Evolutionary conservation across 805 yeast genomes (phyloP).

Genomic region (Cyberlindnera petersonii): DNA sequence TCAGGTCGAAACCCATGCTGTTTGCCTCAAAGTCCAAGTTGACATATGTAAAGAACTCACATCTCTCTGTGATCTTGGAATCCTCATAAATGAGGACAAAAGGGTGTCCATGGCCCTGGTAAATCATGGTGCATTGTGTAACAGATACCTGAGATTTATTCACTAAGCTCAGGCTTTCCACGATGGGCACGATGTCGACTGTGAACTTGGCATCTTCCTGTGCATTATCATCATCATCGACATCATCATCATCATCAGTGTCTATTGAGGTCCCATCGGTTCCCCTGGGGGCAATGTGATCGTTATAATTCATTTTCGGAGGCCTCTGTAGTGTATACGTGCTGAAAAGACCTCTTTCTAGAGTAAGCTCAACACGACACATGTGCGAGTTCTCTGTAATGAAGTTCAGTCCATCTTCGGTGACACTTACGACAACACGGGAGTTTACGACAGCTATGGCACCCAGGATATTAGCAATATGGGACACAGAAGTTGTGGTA

Average conservation of each 20-base stretch:
- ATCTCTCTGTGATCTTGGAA: constrained; percentile 47
- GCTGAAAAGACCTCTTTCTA: constrained; percentile 36
- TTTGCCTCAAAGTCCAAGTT: constrained; percentile 31
- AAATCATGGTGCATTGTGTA: constrained; percentile 47
- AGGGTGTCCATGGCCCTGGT: constrained; percentile 47
- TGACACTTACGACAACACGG: constrained; percentile 40
- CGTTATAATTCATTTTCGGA: not conserved
- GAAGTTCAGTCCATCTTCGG: constrained; percentile 49
- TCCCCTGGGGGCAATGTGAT: too few relatives aligned
- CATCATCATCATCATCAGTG: constrained; percentile 11
- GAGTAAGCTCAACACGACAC: constrained; percentile 31
- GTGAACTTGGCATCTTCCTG: constrained; percentile 31
- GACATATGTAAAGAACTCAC: constrained; percentile 48
- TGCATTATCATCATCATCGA: constrained; percentile 16
- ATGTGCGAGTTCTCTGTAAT: constrained; percentile 45
- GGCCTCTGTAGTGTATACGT: constrained; percentile 24
- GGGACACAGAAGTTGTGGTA: constrained; percentile 42
- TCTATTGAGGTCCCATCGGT: not conserved
- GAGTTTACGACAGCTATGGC: constrained; percentile 40
- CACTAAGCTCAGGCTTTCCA: constrained; percentile 48
- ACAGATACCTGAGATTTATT: constrained; percentile 29
- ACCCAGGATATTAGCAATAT: constrained; percentile 42
- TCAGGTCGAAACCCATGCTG: constrained; percentile 38
- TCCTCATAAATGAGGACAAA: constrained; percentile 56
- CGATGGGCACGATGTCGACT: constrained; percentile 42